Base-by-base conservation (phyloP, 2,329 filamentous ascomycete genomes). In the Byssothecium circinans region DNA sequence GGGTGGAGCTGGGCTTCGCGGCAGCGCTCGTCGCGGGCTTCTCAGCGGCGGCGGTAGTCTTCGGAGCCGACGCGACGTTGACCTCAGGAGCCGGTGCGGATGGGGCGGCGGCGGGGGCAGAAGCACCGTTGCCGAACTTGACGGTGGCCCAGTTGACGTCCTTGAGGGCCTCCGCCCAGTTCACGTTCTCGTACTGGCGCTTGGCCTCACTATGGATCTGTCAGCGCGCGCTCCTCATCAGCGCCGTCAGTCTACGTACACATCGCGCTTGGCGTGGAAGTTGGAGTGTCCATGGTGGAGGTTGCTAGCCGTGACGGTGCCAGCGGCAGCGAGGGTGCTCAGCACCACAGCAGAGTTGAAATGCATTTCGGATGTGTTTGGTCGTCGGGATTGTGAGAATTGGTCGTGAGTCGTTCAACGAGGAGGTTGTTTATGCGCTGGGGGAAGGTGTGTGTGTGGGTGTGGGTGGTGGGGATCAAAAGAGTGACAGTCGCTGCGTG, bases 271-370 rank as follows among this genome's bases (percentile, higher is more conserved):
- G 34, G 60, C 61, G 50, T 71, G 68, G 64, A 71, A 70, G 57
- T 57, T 62, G 53, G 66, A 62, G 48, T 71, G 68, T 53, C 65
- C 64, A 49, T 70, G 67, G 36, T 65, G 61, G 35, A 58, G 33
- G 53, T 61, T 57, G 49, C 49, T 55, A 45, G 68, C 68, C 34
- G 65, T 63, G 46, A 65, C 66, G 57, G 65, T 61, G 50, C 68
- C 66, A 53, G 61, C 59, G 45, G 61, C 67, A 43, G 62, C 66
- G 50, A 70, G 55, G 58, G 68, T 65, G 68, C 64, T 60, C 55
- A 71, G 58, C 64, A 69, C 65, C 55, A 67, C 41, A 48, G 66
- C 64, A 54, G 68, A 62, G 29, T 64, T 60, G 58, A 64, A 71
- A 52, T 60, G 68, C 68, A 71, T 71, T 36, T 54, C 53, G 61